Base-by-base conservation (phyloP, 345 rosid genomes). In the Brassica carinata region DNA sequence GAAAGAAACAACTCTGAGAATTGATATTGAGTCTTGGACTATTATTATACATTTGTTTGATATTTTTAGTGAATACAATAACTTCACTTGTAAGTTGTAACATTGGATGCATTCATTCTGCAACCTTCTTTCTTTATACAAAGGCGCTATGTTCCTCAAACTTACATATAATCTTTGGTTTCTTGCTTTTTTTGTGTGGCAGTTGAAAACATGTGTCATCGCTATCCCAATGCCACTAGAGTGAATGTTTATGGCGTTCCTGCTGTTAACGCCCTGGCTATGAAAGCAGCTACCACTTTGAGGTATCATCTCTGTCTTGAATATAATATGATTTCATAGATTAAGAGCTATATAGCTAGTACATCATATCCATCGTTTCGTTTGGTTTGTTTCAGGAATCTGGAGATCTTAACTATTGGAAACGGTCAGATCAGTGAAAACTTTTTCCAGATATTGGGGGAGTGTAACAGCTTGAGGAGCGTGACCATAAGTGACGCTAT, bases 221-320 rank as follows among this genome's bases (percentile, higher is more conserved):
- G 96, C 65, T 92, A 93, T 81, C 97, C 98, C 40, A 90, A 90
- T 85, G 97, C 97, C 57, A 84, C 90, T 61, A 97, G 92, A 84
- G 94, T 93, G 81, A 93, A 90, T 83, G 75, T 96, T 61, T 78
- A 64, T 78, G 93, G 94, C 40, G 84, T 92, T 75, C 85, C 91
- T 78, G 71, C 83, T 71, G 84, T 86, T 27, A 84, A 92, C 80
- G 64, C 82, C 48, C 91, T 93, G 71, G 95, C 90, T 77, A 85
- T 87, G 97, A 86, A 78, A 87, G 93, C 97, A 43, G 82, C 89
- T 66, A 87, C 90, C 48, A 88, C 87, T 2, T 80, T 96, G 61
- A 87, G 97, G 99, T 92, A 83, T 27, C 30, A 83, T 29, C 31
- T 62, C 71, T 64, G 7, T 18, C 9, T 58, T 38, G 18, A 17